These are phyloP conservation scores for Metarhizium rileyi DNA, from an alignment of 2,329 filamentous ascomycete species.

Conservation along the genomic window DNA sequence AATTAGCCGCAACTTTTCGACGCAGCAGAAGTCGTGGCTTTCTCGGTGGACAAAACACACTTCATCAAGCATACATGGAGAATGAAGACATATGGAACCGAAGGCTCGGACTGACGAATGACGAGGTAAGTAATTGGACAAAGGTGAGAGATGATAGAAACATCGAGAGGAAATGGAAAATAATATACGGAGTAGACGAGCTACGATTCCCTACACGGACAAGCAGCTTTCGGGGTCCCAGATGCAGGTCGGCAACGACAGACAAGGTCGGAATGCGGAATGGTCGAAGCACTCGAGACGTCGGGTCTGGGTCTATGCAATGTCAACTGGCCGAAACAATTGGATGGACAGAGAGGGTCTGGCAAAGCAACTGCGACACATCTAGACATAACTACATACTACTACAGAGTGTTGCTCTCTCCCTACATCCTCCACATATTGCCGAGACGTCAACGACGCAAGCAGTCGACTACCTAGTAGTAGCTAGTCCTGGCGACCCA, in stretches of 20 bases:
- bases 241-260: background rate
- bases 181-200: constrained; percentile 5
- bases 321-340: background rate
- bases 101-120: background rate
- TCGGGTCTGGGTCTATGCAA: background rate
- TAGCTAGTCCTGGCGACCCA: background rate
- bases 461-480: background rate
- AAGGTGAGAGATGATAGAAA: background rate
- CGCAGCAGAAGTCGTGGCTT: background rate
- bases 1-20: background rate
- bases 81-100: background rate
- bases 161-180: background rate
- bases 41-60: background rate
- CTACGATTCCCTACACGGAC: background rate
- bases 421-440: background rate
- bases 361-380: background rate
- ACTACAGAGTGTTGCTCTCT: background rate
- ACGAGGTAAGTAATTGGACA: background rate
- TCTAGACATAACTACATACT: background rate
- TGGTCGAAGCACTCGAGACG: background rate
- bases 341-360: background rate
- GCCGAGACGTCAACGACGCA: background rate
- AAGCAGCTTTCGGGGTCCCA: background rate
- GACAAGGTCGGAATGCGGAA: background rate
- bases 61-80: background rate